Base-by-base conservation (phyloP, 75 land plant species). In the Pinus taeda region DNA sequence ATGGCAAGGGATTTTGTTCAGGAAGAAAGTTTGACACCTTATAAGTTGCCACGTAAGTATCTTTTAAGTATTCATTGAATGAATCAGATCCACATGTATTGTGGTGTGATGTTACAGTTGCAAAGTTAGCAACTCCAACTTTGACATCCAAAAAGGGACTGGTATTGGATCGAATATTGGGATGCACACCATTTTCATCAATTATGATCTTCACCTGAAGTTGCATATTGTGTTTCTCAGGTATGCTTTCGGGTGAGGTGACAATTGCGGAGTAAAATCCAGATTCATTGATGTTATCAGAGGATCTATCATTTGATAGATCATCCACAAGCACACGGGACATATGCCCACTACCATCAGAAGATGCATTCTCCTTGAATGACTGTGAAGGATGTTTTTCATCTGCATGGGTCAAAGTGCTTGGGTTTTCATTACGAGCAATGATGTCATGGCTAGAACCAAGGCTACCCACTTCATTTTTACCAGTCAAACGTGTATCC, bases 291-390 rank as follows among this genome's bases (percentile, higher is more conserved):
- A 3, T 69, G 39, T 69, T 69, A 69, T 69, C 42, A 3, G 53
- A 39, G 9, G 71, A 69, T 45, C 71, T 69, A 39, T 22, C 12
- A 69, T 39, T 69, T 39, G 22, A 37, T 20, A 36, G 37, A 45
- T 69, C 53, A 20, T 18, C 49, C 11, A 45, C 22, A 69, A 39
- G 71, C 21, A 42, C n/a, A n/a, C n/a, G 26, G 42, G 71, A 37
- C 53, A 37, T 22, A 69, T 26, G 26, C 71, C 71, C 71, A 36
- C 71, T 69, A 42, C 8, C 71, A 69, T 69, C 71, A 37, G 24
- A 20, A 39, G 24, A 20, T 69, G 71, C 71, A 8, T 39, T 69
- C 71, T 69, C 53, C 18, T 21, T 24, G n/a, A 69, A 53, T 69
- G n/a, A 69, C 9, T 69, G 71, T n/a, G 18, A 15, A 42, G 18